Evolutionary conservation across 2,329 filamentous ascomycete species (phyloP), one percentile per base, ranked within the genome.

Genomic region (Aspergillus brunneoviolaceus): DNA sequence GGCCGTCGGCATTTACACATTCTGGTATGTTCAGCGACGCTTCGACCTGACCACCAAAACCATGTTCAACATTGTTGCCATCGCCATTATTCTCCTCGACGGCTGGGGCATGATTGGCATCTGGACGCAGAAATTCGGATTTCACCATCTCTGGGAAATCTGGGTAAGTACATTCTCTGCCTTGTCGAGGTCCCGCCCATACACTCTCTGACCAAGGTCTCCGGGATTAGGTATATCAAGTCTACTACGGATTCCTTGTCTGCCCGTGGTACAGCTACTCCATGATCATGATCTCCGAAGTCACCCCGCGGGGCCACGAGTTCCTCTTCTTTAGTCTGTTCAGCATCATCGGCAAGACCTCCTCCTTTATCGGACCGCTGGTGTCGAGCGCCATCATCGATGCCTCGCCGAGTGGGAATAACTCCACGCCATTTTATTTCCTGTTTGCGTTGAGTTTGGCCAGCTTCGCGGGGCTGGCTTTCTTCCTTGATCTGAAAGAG

Each of bases 191-290:
- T 54, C 27, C 42, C 47, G 7, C 47, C 23, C 35, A 16, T 11
- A 5, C 27, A 7, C 33, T 23, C 21, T 14, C 56, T 55, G 51
- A 58, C 27, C 1, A n/a, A 51, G n/a, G 6, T 25, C 19, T 39
- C 11, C 14, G 33, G 21, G 0, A 29, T 31, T 42, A 74, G 72
- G 67, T 79, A 27, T 80, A 80, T 60, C 77, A 80, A 70, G 76
- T 73, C 9, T 87, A 86, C 64, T 89, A 89, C 66, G 87, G 87
- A 0, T 76, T 90, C 1, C 82, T 89, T 51, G 84, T 89, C 6
- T 88, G 87, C 63, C 87, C 87, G 0, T 89, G 87, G 87, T 89
- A 89, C 72, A 86, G 84, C 51, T 90, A 90, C 72, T 85, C 82
- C 0, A 87, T 89, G 70, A 89, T 87, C 67, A 87, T 90, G 82